Evolutionary conservation across 225 moss, liverwort and hornwort species (phyloP), one percentile per base, ranked within the genome.

Genomic region (Pseudisothecium myosuroides): DNA sequence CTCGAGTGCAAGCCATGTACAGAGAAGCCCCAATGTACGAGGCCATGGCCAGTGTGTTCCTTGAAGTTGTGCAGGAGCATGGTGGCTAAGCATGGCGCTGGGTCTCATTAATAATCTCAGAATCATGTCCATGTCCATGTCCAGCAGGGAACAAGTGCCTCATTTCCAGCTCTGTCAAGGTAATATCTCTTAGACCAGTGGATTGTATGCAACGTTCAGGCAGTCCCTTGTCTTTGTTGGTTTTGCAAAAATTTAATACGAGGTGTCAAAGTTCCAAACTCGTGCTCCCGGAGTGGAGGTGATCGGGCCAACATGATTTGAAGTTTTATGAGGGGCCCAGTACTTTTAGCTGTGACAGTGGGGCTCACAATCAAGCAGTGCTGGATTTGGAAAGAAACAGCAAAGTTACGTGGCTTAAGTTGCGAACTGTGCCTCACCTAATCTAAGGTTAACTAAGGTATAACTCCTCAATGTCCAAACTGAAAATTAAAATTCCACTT

Each of bases 1-100:
- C 90, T 58, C 80, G 90, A 56, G 95, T 96, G 23, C 89, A 87
- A 12, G 79, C 72, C 26, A 27, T 89, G 82, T 96, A 93, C 72
- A 86, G 92, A 82, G 93, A 93, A 90, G 93, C 87, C 5, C 89
- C 92, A 16, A 96, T 96, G 96, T 96, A 95, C 82, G 96, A 96
- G 86, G 93, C 92, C 54, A 84, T 96, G 76, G 93, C 96, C 31
- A 90, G 59, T 43, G 90, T 93, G 76, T 96, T 96, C 86, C 90
- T 91, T 45, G 92, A 89, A 81, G 89, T 83, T 89, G 88, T 91
- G 89, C 93, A 37, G 87, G 92, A 86, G 87, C 88, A 62, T 73
- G 93, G 92, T 88, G 94, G 92, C 87, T 93, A 88, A 90, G 17
- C 73, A 83, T 36, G 47, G 28, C 47, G 52, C 68, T 78, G 66